Base-by-base conservation (phyloP, 2,329 filamentous ascomycete genomes). In the Nannizziopsis arthrosporioides region DNA sequence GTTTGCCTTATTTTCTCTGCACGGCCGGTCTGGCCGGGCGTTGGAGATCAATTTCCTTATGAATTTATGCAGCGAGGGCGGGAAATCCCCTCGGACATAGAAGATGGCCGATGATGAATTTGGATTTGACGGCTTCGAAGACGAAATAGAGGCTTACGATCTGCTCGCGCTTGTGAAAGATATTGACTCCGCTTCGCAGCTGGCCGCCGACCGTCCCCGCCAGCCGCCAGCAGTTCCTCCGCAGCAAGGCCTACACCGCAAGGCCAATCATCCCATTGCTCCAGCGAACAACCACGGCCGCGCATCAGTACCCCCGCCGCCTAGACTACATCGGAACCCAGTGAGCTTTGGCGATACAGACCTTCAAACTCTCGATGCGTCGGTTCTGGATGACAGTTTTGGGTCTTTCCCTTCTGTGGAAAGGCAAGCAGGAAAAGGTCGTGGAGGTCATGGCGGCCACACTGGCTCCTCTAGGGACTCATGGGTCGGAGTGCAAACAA, bases 91-190 rank as follows among this genome's bases (percentile, higher is more conserved):
- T 41, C 17, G 30, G 11, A 17, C 37, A 14, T 27, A 27, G 17
- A 49, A 37, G n/a, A 48, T 47, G 47, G 69, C 69, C 62, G 60
- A 60, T 53, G 63, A 71, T 59, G 68, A 70, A 50, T 65, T 65
- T 56, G 71, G 71, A 59, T 71, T 68, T 49, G 69, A 71, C 54
- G 67, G 71, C 52, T 64, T 63, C 52, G 66, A 70, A 56, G 70
- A 71, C 51, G 64, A 64, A 49, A 60, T 73, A 46, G 65, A 68
- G 39, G 60, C 65, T 22, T 59, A 67, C 47, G 65, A 68, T 15
- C 57, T 70, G 43, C 59, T 67, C 50, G 61, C 69, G 54, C 59
- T 73, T 36, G 70, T 73, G 54, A 62, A 72, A 50, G 60, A 66
- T 57, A 70, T 69, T n/a, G 63, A 63, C 45, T 60, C 60, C 50